Base-by-base conservation (phyloP, 176 grass and related monocot genomes). In the Musa beccarii region DNA sequence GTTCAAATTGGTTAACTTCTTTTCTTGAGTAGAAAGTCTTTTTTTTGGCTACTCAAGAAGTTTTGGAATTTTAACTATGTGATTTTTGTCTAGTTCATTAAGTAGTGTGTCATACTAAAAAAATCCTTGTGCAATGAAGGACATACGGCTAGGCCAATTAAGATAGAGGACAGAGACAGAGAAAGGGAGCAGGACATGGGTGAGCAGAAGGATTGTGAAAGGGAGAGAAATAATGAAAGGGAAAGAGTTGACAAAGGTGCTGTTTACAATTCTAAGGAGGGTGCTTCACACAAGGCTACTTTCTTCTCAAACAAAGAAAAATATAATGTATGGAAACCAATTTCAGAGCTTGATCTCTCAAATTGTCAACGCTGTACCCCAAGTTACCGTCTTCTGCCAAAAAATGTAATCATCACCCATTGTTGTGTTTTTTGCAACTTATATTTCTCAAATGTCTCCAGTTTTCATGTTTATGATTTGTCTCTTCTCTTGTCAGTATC, bases 321-420 rank as follows among this genome's bases (percentile, higher is more conserved):
- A 68, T 85, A 87, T 76, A 90, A 84, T 76, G 9, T 89, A 24
- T 87, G 76, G 82, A 93, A 93, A 69, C 90, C 90, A 59, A 87
- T 93, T 71, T 89, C 90, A 16, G 90, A 93, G 25, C 90, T 93
- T 66, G 90, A 93, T 51, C 82, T 93, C 23, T 93, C 90, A 54
- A 85, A 79, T 69, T 93, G 87, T 86, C 84, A 84, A 63, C 82
- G 80, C 14, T 93, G 90, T 76, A 93, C 84, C 59, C 87, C 90
- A 54, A 93, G 90, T 71, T 93, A 93, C 74, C 84, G 90, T 17
- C 90, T 89, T 83, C 57, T 93, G 17, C 90, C 90, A n/a, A 93
- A 93, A 83, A 83, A 83, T 69, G 90, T 92, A 77, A 87, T 82
- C 54, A 28, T 23, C 28, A 65, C 15, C 14, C 68, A 14, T 51